These are phyloP conservation scores for Naganishia vishniacii DNA, from an alignment of 768 basidiomycete genomes.

Conservation along the genomic window DNA sequence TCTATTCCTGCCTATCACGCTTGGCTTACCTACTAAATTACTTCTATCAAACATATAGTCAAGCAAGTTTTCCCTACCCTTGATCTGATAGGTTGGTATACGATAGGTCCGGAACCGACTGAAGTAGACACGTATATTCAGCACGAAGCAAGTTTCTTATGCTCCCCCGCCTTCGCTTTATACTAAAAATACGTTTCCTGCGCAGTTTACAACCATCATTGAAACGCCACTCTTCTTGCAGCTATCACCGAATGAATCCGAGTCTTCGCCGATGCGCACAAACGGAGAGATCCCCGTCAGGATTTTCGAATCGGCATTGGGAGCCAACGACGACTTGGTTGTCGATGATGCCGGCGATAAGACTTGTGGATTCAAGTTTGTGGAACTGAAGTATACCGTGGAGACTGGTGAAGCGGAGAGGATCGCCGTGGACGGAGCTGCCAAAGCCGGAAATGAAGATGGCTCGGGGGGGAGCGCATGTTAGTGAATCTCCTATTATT, in stretches of 20 bases:
- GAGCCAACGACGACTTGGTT: constrained; percentile 59
- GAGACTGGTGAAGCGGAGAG: constrained; percentile 98
- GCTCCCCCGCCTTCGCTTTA: background rate
- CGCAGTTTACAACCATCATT: constrained; percentile 75
- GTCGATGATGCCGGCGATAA: constrained; percentile 53
- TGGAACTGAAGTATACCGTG: constrained; percentile 78
- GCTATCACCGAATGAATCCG: constrained; percentile 53
- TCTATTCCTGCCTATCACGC: background rate
- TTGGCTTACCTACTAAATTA: background rate
- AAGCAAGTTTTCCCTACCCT: constrained; percentile 97
- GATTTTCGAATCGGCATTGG: constrained; percentile 87
- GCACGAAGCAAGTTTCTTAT: constrained; percentile 60
- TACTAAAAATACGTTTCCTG: background rate
- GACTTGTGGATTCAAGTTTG: constrained; percentile 51
- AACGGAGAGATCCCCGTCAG: constrained; percentile 69
- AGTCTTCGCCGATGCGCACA: constrained; percentile 26
- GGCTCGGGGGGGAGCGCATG: constrained; percentile 68
- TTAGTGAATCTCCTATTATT: constrained; percentile 51
- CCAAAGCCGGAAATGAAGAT: constrained; percentile 60
- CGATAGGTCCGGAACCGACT: constrained; percentile 69
- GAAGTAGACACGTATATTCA: constrained; percentile 74
- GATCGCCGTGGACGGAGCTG: constrained; percentile 95
- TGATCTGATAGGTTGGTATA: constrained; percentile 98
- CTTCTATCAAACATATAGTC: constrained; percentile 54
- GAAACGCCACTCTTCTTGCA: constrained; percentile 84